These are phyloP conservation scores for Cardamine occulta DNA, from an alignment of 345 rosid species.

Conservation along the genomic window DNA sequence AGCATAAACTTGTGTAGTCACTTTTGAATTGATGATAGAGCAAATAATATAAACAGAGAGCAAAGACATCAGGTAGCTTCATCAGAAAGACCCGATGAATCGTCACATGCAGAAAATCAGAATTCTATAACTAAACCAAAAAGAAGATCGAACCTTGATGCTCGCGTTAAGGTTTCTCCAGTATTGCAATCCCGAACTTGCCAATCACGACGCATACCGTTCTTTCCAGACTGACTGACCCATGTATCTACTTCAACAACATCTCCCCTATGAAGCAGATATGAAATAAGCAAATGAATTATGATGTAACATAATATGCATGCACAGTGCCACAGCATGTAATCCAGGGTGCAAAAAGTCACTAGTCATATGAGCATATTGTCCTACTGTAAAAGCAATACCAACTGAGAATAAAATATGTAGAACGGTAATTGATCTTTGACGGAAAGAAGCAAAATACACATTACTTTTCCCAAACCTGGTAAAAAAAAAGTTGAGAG, in stretches of 20 bases:
- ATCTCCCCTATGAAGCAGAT: slow-evolving; percentile 77
- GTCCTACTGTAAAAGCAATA: neutral
- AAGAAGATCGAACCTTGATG: slow-evolving; percentile 69
- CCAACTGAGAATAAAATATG: neutral
- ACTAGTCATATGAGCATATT: slow-evolving; percentile 14
- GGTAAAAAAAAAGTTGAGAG: neutral
- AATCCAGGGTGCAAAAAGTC: neutral
- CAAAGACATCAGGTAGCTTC: neutral
- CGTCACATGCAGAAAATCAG: neutral
- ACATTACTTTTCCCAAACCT: slow-evolving; percentile 5
- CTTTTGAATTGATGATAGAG: slow-evolving; percentile 3
- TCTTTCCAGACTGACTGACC: slow-evolving; percentile 88
- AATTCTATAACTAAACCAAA: neutral
- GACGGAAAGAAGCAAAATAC: neutral
- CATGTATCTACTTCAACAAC: slow-evolving; percentile 88
- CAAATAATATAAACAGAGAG: slow-evolving; percentile 13
- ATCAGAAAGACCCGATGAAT: neutral
- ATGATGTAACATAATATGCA: slow-evolving; percentile 9
- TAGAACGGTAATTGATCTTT: neutral
- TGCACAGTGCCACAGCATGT: neutral
- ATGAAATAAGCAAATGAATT: slow-evolving; percentile 15
- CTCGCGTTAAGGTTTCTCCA: slow-evolving; percentile 83
- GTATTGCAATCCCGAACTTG: slow-evolving; percentile 69
- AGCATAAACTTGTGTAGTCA: neutral
- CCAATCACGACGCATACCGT: slow-evolving; percentile 99